Evolutionary conservation across 2,329 filamentous ascomycete genomes (phyloP), one percentile per base, ranked within the genome.

Genomic region (Eutypella sp.): DNA sequence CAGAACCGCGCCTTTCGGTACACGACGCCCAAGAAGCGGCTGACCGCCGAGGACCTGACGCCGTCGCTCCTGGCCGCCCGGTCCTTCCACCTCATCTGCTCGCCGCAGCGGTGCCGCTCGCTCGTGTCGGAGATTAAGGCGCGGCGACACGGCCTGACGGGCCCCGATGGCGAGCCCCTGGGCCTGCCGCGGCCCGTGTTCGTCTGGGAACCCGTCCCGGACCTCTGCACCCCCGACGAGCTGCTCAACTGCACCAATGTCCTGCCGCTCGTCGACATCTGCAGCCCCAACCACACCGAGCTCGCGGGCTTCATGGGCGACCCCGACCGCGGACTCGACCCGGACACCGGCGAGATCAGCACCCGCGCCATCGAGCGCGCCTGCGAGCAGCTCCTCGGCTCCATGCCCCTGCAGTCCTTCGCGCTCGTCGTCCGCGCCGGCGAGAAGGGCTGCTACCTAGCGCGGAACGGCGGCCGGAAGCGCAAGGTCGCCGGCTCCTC

Each of bases 171-270:
- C 24, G 47, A 33, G 42, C 56, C 40, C 47, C 61, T 45, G 37
- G 57, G 42, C 47, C 61, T 46, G 37, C 65, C 71, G 1, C 77
- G 78, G 40, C 87, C 91, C 1, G 67, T 90, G 6, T 89, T 96
- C 63, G 81, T 97, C 43, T 99, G 92, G 92, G 93, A 99, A 64
- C 93, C 93, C 1, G 87, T 96, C 1, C 93, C 93, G 2, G 89
- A 96, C 65, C 76, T 89, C 1, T 96, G 91, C 64, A 84, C 79
- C 0, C 83, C 89, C 0, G 80, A 82, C 36, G 76, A 85, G 61
- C 68, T 84, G 23, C 70, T 84, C 10, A 82, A 82, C 58, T 81
- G 76, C 62, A 84, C 80, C 41, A 83, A 84, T 53, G 76, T 76
- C 10, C 69, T 84, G 11, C 78, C 78, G 0, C 65, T 82, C 15